A percentile compares a stretch with the other conserved stretches of the same genome.
Evolutionary conservation across 176 grass and related monocot species (phyloP).

Genomic region (Hyparrhenia diplandra): DNA sequence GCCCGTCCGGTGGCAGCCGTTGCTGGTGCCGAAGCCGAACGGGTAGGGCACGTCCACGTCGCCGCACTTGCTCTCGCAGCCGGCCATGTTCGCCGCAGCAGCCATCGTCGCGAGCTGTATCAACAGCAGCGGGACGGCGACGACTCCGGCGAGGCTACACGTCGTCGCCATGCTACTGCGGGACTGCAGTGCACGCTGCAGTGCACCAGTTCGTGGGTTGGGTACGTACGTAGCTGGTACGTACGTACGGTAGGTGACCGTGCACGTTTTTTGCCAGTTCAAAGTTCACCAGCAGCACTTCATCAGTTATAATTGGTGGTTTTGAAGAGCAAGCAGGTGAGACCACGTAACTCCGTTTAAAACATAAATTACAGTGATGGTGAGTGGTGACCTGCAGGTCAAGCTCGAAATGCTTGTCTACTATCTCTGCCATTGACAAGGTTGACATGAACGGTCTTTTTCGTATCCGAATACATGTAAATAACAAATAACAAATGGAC

Average conservation of each 20-base stretch:
- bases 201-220: too few relatives aligned
- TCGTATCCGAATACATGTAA: too few relatives aligned
- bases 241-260: background rate
- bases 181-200: too few relatives aligned
- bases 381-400: too few relatives aligned
- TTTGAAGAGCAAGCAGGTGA: background rate
- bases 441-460: background rate
- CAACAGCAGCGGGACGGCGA: background rate
- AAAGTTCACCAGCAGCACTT: background rate
- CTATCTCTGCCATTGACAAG: too few relatives aligned
- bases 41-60: constrained; percentile 6
- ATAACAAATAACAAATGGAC: background rate
- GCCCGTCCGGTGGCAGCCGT: constrained; percentile 1
- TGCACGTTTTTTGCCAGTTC: background rate
- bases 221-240: background rate
- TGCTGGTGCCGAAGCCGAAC: constrained; percentile 14
- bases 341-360: background rate
- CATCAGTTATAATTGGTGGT: background rate
- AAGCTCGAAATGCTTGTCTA: too few relatives aligned
- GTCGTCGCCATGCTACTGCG: background rate
- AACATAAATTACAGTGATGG: too few relatives aligned
- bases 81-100: background rate
- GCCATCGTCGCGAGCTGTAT: background rate
- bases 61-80: constrained; percentile 20
- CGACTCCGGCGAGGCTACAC: background rate